Percentiles rank a stretch among this genome's conserved stretches.
phyloP scores from a whole-genome alignment of 768 basidiomycete genomes.

The Phaeotremella fagi region DNA sequence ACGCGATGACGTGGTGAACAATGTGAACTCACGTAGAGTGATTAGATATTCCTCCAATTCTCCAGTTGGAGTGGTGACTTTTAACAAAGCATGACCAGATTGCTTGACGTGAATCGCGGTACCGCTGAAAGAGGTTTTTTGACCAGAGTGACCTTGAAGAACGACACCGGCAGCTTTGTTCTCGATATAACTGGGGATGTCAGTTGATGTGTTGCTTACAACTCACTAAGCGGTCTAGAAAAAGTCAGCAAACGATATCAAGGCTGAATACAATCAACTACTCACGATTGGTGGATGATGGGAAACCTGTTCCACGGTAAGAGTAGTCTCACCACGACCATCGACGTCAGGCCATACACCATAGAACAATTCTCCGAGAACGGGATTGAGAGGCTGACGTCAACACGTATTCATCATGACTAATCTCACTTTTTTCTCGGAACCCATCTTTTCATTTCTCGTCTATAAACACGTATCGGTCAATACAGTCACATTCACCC shows the following conservation, averaged over 20 bases:
- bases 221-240: constrained; percentile 46
- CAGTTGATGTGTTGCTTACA: background rate
- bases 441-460: constrained; percentile 89
- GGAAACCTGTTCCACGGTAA: constrained; percentile 92
- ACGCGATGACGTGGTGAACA: background rate
- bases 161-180: constrained; percentile 71
- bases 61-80: constrained; percentile 56
- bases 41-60: constrained; percentile 75
- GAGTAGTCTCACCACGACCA: constrained; percentile 70
- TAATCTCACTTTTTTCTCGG: constrained; percentile 81
- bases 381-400: constrained; percentile 83
- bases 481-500: background rate
- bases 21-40: constrained; percentile 60
- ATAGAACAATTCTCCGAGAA: constrained; percentile 81
- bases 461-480: constrained; percentile 52
- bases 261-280: background rate
- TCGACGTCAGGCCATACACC: constrained; percentile 74
- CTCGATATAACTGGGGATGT: constrained; percentile 73
- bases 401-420: constrained; percentile 4
- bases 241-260: background rate
- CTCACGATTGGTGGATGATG: constrained; percentile 63
- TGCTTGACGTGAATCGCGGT: constrained; percentile 70
- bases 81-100: constrained; percentile 85
- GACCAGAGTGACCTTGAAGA: constrained; percentile 82
- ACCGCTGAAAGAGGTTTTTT: constrained; percentile 89